Base-by-base conservation (phyloP, 371 early-diverging fungal species). In the Smittium mucronatum region DNA sequence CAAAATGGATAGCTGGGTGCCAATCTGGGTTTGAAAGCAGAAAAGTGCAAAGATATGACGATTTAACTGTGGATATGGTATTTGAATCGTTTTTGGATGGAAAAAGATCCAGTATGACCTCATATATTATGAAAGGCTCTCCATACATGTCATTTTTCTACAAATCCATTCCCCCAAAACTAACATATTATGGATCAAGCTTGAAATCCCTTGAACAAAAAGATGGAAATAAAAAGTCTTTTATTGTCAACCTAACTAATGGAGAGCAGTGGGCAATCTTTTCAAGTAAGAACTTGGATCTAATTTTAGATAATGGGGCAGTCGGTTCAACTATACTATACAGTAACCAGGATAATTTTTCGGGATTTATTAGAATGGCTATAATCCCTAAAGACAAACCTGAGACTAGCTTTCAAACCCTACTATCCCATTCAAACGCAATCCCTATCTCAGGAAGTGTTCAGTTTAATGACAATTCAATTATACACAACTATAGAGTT, bases 91-190 rank as follows among this genome's bases (percentile, higher is more conserved):
- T 26, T 21, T 21, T 16, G 26, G 26, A 59, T 5, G 26, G 26
- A 8, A 11, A 15, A 59, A 59, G 16, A 71, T 70, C 58, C 79
- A n/a, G 75, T 8, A 72, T 64, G 31, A 31, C 5, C 8, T 15
- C 30, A 36, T 30, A 8, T 21, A 8, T 64, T 64, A 5, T 64
- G 5, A 64, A 64, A 36, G 64, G 64, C 11, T 64, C 64, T 2
- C 64, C 64, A 29, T 64, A 64, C 32, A 34, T 64, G 21, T 28
- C 26, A 5, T 28, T 64, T 25, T 34, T 30, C 25, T 64, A 26
- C 64, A 64, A 64, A 15, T 8, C 16, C 26, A 29, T 33, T 29
- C 11, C 8, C 2, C 64, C 64, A 15, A 2, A 64, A 8, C 32
- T 64, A 30, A 36, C 34, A 21, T 31, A 16, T 26, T 25, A 25